Conservation (phyloP, 768 basidiomycete species). For the Tulasnella sp. region DNA sequence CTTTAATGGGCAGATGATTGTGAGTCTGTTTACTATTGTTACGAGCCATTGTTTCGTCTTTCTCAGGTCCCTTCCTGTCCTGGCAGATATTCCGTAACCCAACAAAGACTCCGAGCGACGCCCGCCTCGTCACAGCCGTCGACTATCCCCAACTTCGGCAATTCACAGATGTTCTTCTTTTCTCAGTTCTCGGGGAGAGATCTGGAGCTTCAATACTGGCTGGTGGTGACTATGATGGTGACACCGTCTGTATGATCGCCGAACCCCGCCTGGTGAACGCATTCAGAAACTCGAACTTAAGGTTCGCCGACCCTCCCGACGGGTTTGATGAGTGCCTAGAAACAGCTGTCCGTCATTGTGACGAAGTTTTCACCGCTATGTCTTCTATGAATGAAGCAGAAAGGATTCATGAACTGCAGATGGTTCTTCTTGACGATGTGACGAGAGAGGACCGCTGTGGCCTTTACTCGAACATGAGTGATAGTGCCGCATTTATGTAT, state of each 20-base stretch:
- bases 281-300: constrained; percentile 54
- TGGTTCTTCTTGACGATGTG: constrained; percentile 51
- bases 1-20: background rate
- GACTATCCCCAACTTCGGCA: constrained; percentile 9
- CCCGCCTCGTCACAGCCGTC: constrained; percentile 24
- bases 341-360: constrained; percentile 46
- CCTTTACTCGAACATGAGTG: constrained; percentile 52
- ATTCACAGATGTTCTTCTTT: constrained; percentile 32
- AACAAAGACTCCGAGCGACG: constrained; percentile 11
- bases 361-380: constrained; percentile 40
- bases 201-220: constrained; percentile 58
- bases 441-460: constrained; percentile 49
- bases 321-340: constrained; percentile 45
- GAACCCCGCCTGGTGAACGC: constrained; percentile 51
- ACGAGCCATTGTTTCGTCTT: too few relatives aligned
- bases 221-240: constrained; percentile 66
- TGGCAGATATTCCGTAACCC: constrained; percentile 25
- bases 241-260: constrained; percentile 48
- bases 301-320: constrained; percentile 49
- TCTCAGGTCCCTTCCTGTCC: background rate
- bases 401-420: constrained; percentile 44
- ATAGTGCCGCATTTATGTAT: constrained; percentile 49
- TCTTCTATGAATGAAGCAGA: constrained; percentile 35
- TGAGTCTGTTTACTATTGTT: background rate
- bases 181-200: constrained; percentile 41